Evolutionary conservation across 257 asterid species (phyloP).

Genomic region (Solanum raphanifolium): DNA sequence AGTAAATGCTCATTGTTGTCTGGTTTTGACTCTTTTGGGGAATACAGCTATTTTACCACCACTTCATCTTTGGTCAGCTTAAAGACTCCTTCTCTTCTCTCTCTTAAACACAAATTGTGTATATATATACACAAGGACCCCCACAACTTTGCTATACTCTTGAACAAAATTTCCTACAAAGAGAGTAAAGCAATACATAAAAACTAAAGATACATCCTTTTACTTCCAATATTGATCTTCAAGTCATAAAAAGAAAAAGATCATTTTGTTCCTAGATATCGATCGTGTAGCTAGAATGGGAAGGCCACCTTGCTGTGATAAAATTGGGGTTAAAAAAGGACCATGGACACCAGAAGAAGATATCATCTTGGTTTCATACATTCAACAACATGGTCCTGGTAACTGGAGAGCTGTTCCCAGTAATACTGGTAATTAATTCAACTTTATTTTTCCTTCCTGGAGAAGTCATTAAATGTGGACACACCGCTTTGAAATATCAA

Average conservation of each 20-base stretch:
- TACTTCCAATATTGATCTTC: neutral
- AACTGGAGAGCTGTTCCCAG: slow-evolving; percentile 76
- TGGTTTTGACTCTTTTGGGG: slow-evolving; percentile 45
- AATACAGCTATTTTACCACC: neutral
- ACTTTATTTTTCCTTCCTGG: neutral
- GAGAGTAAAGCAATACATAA: neutral
- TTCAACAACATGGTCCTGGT: slow-evolving; percentile 68
- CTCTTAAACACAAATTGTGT: slow-evolving; percentile 8
- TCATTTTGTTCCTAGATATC: neutral
- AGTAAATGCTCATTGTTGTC: slow-evolving; percentile 63
- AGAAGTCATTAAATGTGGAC: slow-evolving; percentile 23
- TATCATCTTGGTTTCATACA: slow-evolving; percentile 55
- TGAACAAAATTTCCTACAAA: neutral
- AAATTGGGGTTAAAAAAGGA: slow-evolving; percentile 56
- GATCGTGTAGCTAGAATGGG: slow-evolving; percentile 26
- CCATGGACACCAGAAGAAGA: slow-evolving; percentile 88
- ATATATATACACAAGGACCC: slow-evolving; percentile 22
- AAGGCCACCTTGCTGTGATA: slow-evolving; percentile 63
- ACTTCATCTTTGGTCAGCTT: slow-evolving; percentile 31
- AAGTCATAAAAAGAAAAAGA: neutral
- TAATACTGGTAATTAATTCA: slow-evolving; percentile 37
- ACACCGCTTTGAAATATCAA: slow-evolving; percentile 15
- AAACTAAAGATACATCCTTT: neutral
- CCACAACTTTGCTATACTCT: slow-evolving; percentile 6
- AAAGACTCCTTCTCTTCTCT: slow-evolving; percentile 19